Conservation (phyloP, 352 stramenopile genomes). For the Peronospora farinosa region DNA sequence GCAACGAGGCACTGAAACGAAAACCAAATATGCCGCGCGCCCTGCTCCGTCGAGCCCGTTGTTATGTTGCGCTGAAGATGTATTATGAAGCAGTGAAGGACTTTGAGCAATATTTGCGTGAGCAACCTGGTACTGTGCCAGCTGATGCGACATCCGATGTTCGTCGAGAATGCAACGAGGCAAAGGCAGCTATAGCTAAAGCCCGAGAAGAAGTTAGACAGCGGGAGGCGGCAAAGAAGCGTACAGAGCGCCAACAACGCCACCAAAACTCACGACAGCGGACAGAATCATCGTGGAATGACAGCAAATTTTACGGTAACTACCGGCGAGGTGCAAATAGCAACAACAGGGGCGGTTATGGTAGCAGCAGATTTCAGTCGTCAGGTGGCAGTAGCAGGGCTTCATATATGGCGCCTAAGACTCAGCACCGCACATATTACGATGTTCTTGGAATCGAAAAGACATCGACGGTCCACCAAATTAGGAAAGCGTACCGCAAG, state of each 20-base stretch:
- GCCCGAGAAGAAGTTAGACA: constrained; percentile 32
- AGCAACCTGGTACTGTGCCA: constrained; percentile 28
- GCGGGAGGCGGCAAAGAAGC: constrained; percentile 37
- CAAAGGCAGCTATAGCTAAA: constrained; percentile 43
- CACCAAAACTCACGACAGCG: constrained; percentile 28
- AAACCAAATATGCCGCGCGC: constrained; percentile 55
- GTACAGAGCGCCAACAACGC: constrained; percentile 39
- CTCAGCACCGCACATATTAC: constrained; percentile 56
- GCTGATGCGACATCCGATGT: constrained; percentile 26
- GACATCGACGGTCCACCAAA: constrained; percentile 50
- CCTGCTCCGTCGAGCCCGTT: constrained; percentile 62
- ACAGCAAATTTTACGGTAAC: constrained; percentile 47
- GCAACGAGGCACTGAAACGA: constrained; percentile 57
- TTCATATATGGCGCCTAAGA: constrained; percentile 35
- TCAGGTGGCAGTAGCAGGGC: constrained; percentile 15
- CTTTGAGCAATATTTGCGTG: constrained; percentile 65
- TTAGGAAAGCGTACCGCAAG: constrained; percentile 89
- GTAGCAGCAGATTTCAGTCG: constrained; percentile 18
- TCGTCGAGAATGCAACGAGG: constrained; percentile 42
- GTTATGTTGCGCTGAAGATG: constrained; percentile 52
- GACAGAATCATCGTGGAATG: constrained; percentile 43
- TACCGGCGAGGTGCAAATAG: constrained; percentile 29
- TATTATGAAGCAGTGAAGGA: constrained; percentile 59
- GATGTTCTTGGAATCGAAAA: constrained; percentile 69
- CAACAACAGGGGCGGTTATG: constrained; percentile 6